phyloP scores from a whole-genome alignment of 805 yeast species.

The Blastobotrys muscicola region DNA sequence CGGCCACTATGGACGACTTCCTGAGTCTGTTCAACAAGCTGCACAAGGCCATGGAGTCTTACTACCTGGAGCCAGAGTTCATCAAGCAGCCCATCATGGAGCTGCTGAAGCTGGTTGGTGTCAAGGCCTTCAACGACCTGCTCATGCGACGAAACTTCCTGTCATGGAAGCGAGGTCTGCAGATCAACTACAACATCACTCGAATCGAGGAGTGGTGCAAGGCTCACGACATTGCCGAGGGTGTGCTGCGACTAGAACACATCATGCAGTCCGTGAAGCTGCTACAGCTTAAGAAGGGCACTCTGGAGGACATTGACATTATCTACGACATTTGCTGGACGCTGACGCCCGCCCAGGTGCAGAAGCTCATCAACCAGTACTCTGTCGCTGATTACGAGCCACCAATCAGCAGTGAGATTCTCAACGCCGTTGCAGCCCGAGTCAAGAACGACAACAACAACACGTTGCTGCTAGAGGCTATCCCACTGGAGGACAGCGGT shows the following conservation, averaged over 20 bases:
- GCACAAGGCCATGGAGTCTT: slow-evolving; percentile 87
- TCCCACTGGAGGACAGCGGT: slow-evolving; percentile 31
- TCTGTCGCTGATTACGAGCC: slow-evolving; percentile 90
- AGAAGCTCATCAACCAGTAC: slow-evolving; percentile 81
- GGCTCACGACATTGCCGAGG: slow-evolving; percentile 83
- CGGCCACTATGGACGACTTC: slow-evolving; percentile 90
- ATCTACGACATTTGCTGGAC: slow-evolving; percentile 93
- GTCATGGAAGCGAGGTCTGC: slow-evolving; percentile 97
- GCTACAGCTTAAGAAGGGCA: slow-evolving; percentile 82
- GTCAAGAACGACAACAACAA: slow-evolving; percentile 31
- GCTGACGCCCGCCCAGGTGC: slow-evolving; percentile 90
- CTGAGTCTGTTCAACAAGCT: slow-evolving; percentile 81
- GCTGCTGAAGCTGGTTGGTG: slow-evolving; percentile 77
- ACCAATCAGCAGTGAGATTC: slow-evolving; percentile 75
- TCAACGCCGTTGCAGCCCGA: slow-evolving; percentile 58
- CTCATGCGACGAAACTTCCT: slow-evolving; percentile 89
- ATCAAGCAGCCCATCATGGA: slow-evolving; percentile 78
- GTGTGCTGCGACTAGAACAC: slow-evolving; percentile 73
- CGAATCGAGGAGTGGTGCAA: slow-evolving; percentile 98
- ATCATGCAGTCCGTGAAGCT: slow-evolving; percentile 88
- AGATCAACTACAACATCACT: slow-evolving; percentile 91
- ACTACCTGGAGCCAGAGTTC: slow-evolving; percentile 76
- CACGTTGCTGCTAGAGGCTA: slow-evolving; percentile 31
- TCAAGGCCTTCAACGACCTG: slow-evolving; percentile 88
- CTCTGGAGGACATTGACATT: slow-evolving; percentile 81